phyloP scores from a whole-genome alignment of 1,284 basidiomycete species.

The Ceratobasidium sp. region DNA sequence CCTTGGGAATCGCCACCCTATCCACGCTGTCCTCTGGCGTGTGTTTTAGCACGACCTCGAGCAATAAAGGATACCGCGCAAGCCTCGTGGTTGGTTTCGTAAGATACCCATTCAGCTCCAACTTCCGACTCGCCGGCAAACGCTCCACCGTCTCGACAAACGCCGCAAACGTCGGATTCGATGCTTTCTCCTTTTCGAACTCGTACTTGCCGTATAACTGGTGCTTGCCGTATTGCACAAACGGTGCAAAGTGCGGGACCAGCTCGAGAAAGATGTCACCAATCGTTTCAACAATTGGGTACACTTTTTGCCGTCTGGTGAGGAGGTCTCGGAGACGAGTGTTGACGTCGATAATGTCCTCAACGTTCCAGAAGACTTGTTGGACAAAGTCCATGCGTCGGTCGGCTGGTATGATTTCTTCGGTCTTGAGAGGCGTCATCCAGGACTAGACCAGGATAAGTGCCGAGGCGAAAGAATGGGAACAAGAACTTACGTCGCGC shows the following conservation, averaged over 20 bases:
- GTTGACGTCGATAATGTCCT: conserved; percentile 93
- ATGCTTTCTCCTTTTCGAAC: conserved; percentile 97
- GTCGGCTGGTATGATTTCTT: conserved; percentile 77
- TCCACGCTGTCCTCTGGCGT: conserved; percentile 92
- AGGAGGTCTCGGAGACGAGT: conserved; percentile 89
- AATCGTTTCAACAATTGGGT: conserved; percentile 89
- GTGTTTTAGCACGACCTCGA: conserved; percentile 92
- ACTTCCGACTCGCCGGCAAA: conserved; percentile 91
- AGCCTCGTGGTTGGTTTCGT: conserved; percentile 98
- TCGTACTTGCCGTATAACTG: conserved; percentile 98
- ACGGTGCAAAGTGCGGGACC: conserved; percentile 88
- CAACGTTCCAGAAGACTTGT: conserved; percentile 98
- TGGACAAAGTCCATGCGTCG: conserved; percentile 87
- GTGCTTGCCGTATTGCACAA: conserved; percentile 95
- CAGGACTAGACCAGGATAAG: conserved; percentile 65
- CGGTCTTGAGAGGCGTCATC: conserved; percentile 81
- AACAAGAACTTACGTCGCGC: conserved; percentile 70
- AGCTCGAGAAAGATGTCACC: conserved; percentile 91
- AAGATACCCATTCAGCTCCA: conserved; percentile 97
- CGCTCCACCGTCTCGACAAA: conserved; percentile 97
- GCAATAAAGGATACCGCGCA: conserved; percentile 91
- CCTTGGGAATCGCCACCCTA: conserved; percentile 80
- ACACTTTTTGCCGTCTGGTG: conserved; percentile 93
- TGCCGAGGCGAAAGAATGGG: background rate
- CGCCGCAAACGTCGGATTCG: conserved; percentile 90